Base-by-base conservation (phyloP, 768 basidiomycete genomes). In the Lyophyllum atratum region DNA sequence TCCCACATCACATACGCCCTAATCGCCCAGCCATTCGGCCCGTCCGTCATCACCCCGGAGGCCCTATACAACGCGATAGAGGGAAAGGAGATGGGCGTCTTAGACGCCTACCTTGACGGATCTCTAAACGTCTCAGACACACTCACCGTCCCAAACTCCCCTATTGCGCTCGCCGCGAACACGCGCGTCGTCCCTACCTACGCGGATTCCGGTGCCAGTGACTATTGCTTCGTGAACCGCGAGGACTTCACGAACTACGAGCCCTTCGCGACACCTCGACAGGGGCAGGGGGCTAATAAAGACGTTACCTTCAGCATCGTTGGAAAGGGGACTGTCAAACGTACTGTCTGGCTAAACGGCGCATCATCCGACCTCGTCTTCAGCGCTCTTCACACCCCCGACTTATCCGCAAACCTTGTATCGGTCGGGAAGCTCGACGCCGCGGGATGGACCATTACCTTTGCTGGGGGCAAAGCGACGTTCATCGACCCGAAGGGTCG, bases 341-440 rank as follows among this genome's bases (percentile, higher is more conserved):
- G 11, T 11, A 31, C 29, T 31, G 29, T 31, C 29, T 31, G 29
- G 11, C 11, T 31, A 11, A 31, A 31, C 11, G 29, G 11, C 29
- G 29, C 11, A 31, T 11, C 29, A 6, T 31, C 29, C 29, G 29
- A 31, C 29, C 11, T 31, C 6, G 29, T 31, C 11, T 31, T 31
- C 29, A 31, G 11, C 11, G 29, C 29, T 5, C 29, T 31, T 11
- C 67, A 71, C 40, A 65, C 64, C 0, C 71, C 69, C 0, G 64
- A 68, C 21, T 52, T 72, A 17, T 50, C 61, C 1, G 62, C 64
- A 4, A 69, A 72, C 44, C 66, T 72, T 1, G 44, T 71, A 4
- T 70, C 68, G 1, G 59, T 68, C 7, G 37, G 52, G 1, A 49
- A 54, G 28, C 47, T 71, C 12, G 63, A 66, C 45, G 31, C 28